Evolutionary conservation across 2,329 filamentous ascomycete genomes (phyloP).

Genomic region (Pseudocercospora pini-densiflorae): DNA sequence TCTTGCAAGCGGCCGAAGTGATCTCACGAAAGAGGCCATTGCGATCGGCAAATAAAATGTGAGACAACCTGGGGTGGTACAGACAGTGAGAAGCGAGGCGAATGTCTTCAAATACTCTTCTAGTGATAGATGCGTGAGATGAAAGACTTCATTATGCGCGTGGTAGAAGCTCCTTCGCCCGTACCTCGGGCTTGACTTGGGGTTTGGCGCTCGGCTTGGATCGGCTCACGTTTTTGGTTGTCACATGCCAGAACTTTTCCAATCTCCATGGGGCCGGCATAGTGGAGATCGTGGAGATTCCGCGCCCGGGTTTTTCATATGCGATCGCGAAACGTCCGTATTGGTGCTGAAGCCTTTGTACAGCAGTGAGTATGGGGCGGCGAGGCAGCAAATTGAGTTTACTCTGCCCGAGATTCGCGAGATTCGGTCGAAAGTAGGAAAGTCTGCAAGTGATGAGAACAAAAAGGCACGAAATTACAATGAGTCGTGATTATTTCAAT

Average conservation of each 20-base stretch:
- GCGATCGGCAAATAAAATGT: not conserved
- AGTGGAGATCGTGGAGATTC: not conserved
- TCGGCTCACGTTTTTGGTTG: not conserved
- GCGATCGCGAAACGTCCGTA: not conserved
- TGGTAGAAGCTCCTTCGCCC: not conserved
- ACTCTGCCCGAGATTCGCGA: too few species aligned
- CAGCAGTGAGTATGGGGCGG: not conserved
- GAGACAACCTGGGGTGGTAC: not conserved
- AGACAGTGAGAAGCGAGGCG: not conserved
- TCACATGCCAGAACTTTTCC: not conserved
- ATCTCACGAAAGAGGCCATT: slow-evolving; percentile 40
- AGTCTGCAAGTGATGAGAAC: too few species aligned
- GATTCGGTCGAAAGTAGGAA: too few species aligned
- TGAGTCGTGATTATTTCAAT: slow-evolving; percentile 6
- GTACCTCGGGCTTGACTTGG: not conserved
- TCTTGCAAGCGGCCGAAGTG: slow-evolving; percentile 41
- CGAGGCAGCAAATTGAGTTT: not conserved
- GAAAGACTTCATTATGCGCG: not conserved
- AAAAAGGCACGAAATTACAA: not conserved
- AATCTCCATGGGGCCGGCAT: slow-evolving; percentile 1
- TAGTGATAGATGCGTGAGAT: not conserved
- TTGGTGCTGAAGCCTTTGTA: not conserved
- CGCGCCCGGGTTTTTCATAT: not conserved
- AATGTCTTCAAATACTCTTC: not conserved
- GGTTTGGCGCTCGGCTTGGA: not conserved